Conservation (phyloP, 2,329 filamentous ascomycete species). For the Chlorencoelia australis region DNA sequence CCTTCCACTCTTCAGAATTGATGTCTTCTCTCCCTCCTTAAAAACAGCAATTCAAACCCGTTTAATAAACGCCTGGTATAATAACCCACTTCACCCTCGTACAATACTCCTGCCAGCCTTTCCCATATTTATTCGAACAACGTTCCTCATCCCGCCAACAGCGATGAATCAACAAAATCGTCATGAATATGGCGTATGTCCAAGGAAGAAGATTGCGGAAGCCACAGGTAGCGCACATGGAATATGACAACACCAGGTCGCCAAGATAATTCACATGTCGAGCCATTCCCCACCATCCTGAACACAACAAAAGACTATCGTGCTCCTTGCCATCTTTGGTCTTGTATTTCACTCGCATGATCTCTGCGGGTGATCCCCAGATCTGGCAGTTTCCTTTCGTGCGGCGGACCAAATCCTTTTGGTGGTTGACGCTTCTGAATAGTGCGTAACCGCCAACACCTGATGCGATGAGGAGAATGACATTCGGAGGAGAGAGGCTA, state of each 20-base stretch:
- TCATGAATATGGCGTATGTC: conserved; percentile 37
- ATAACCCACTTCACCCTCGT: conserved; percentile 32
- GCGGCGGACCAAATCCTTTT: conserved; percentile 34
- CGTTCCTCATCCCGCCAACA: conserved; percentile 36
- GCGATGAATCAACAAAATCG: conserved; percentile 33
- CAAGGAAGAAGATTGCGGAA: conserved; percentile 32
- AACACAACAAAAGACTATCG: conserved; percentile 30
- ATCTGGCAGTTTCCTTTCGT: conserved; percentile 32
- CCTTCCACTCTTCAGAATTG: neutral
- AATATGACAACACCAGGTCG: conserved; percentile 31
- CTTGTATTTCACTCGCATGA: conserved; percentile 30
- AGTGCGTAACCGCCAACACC: conserved; percentile 33
- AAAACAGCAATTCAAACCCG: too few species aligned
- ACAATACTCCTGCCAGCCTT: conserved; percentile 35
- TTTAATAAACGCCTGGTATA: conserved; percentile 33
- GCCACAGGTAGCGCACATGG: conserved; percentile 34
- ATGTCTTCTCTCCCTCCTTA: too few species aligned
- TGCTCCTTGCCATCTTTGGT: conserved; percentile 34
- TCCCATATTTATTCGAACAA: conserved; percentile 36
- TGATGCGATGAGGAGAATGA: conserved; percentile 21
- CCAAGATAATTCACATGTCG: conserved; percentile 34
- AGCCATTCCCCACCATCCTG: conserved; percentile 33
- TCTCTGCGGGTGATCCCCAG: conserved; percentile 34
- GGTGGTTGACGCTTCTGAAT: conserved; percentile 36
- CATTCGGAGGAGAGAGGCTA: conserved; percentile 20